A percentile compares a stretch with the other conserved stretches of the same genome.
phyloP scores from a whole-genome alignment of 2,329 filamentous ascomycete species.

The Penicillium crustosum region DNA sequence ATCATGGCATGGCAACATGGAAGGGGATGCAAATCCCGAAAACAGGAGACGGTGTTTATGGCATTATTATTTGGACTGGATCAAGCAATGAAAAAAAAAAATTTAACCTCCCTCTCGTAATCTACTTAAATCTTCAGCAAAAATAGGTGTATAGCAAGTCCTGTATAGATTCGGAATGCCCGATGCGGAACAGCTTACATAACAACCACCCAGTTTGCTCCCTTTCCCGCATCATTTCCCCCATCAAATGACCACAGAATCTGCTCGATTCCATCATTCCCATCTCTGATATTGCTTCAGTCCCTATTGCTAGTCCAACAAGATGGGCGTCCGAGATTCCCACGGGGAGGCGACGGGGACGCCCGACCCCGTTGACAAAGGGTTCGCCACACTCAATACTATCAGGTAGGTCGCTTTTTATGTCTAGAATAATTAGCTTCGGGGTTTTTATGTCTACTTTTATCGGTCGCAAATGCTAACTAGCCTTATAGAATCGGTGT shows the following conservation, averaged over 20 bases:
- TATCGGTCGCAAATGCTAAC: conserved; percentile 39
- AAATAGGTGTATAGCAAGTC: not conserved
- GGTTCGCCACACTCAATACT: conserved; percentile 80
- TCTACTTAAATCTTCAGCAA: not conserved
- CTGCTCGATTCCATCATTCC: conserved; percentile 6
- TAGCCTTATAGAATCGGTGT: conserved; percentile 58
- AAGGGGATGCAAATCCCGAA: not conserved
- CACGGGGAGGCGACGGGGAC: conserved; percentile 55
- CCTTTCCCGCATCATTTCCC: conserved; percentile 8
- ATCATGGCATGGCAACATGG: conserved; percentile 7
- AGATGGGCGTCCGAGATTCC: conserved; percentile 58
- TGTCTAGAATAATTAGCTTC: conserved; percentile 3
- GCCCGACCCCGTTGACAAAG: conserved; percentile 66
- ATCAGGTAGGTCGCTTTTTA: conserved; percentile 61
- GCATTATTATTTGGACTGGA: not conserved
- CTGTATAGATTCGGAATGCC: not conserved
- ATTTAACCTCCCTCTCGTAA: not conserved
- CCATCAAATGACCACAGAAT: conserved; percentile 1
- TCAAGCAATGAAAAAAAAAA: not conserved
- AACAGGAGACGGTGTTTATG: not conserved
- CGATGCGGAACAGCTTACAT: conserved; percentile 8
- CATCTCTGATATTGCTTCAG: conserved; percentile 5
- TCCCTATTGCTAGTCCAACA: conserved; percentile 15
- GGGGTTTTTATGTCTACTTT: conserved; percentile 22
- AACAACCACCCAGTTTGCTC: conserved; percentile 7